These are phyloP conservation scores for Magnusiomyces paraingens DNA, from an alignment of 1,139 yeast species.

Conservation along the genomic window DNA sequence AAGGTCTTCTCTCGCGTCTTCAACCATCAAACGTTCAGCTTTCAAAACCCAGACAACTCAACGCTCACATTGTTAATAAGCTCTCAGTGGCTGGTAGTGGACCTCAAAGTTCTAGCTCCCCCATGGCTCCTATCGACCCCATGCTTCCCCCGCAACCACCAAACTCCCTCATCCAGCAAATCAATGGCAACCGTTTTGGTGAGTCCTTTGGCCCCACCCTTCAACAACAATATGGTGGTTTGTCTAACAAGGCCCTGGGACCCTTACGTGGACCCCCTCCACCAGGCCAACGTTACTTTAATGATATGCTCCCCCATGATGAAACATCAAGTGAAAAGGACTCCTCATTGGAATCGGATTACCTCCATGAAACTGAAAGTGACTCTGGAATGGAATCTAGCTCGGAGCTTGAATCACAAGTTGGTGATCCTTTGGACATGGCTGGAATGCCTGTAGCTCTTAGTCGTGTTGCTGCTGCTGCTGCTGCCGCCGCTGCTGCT, in stretches of 20 bases:
- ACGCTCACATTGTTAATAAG: neutral
- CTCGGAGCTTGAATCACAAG: constrained; percentile 2
- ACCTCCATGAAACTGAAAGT: constrained; percentile 2
- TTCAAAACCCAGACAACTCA: constrained; percentile 22
- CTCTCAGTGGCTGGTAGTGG: constrained; percentile 4
- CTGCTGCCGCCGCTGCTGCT: neutral
- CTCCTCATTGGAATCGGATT: constrained; percentile 1
- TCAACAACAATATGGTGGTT: neutral
- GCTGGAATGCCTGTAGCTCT: constrained; percentile 1
- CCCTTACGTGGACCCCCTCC: neutral
- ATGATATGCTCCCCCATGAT: constrained; percentile 4
- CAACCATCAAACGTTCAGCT: constrained; percentile 60
- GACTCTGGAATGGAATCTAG: neutral
- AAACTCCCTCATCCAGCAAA: neutral
- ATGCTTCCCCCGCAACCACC: too few species aligned
- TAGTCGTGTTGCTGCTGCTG: constrained; percentile 2
- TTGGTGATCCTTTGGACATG: constrained; percentile 2
- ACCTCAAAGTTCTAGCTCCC: too few species aligned
- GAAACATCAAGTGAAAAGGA: constrained; percentile 3
- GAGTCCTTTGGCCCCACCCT: neutral
- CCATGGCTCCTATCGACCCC: too few species aligned
- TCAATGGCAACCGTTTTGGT: neutral
- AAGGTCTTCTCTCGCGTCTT: constrained; percentile 80
- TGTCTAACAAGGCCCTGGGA: neutral
- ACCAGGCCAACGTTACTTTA: neutral